These are phyloP conservation scores for Acanthamoeba royreba DNA, from an alignment of 208 protist species.

Conservation along the genomic window DNA sequence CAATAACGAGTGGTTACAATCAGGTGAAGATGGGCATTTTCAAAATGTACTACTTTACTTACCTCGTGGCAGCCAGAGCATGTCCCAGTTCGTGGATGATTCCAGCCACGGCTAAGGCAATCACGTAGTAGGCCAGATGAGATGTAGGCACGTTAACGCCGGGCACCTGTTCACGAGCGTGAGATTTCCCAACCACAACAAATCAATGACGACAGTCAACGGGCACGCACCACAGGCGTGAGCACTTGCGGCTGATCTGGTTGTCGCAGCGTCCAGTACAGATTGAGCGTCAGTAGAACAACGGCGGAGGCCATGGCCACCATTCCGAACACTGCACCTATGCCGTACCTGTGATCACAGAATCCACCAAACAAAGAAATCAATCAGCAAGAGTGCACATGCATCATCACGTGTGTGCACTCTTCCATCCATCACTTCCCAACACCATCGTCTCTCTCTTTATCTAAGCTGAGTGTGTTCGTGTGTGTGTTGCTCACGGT, in stretches of 20 bases:
- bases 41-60: too few species aligned
- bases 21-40: too few species aligned
- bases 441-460: too few species aligned
- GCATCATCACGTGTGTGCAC: too few species aligned
- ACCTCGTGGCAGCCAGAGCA: slow-evolving; percentile 4
- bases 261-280: not conserved
- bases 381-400: too few species aligned
- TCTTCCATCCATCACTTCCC: too few species aligned
- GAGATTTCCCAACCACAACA: too few species aligned
- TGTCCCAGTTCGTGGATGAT: slow-evolving; percentile 43
- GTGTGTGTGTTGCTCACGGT: too few species aligned
- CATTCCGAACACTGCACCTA: not conserved
- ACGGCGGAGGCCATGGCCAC: not conserved
- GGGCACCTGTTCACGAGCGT: too few species aligned
- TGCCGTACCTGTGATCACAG: not conserved
- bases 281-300: not conserved
- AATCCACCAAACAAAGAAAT: not conserved
- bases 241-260: not conserved
- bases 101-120: not conserved
- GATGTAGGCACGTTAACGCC: slow-evolving; percentile 40
- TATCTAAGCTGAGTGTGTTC: too few species aligned
- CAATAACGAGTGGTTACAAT: too few species aligned
- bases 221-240: not conserved
- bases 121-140: slow-evolving; percentile 14
- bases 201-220: too few species aligned